Conservation (phyloP, 1,284 basidiomycete species). For the Laetiporus sulphureus region DNA sequence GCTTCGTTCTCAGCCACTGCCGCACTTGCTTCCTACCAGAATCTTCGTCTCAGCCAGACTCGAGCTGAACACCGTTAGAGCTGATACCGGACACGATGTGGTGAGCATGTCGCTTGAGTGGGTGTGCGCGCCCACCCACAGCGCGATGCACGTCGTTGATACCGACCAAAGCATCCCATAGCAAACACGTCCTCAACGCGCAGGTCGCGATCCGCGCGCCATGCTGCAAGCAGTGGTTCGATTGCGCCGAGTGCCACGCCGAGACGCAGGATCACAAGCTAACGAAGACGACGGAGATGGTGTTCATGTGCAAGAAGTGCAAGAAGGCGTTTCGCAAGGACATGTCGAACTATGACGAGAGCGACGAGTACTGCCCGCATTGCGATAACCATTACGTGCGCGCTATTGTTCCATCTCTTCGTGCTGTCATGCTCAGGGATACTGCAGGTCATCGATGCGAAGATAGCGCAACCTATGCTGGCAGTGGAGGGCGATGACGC, state of each 20-base stretch:
- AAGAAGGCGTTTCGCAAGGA: constrained; percentile 96
- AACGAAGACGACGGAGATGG: constrained; percentile 82
- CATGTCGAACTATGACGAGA: constrained; percentile 86
- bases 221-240: constrained; percentile 94
- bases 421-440: not conserved
- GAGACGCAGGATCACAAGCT: constrained; percentile 76
- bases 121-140: no score
- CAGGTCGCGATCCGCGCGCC: constrained; percentile 92
- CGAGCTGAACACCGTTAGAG: no score
- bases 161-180: constrained; percentile 30
- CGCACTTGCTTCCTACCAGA: no score
- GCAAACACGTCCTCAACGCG: constrained; percentile 91
- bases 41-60: no score
- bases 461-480: constrained; percentile 81
- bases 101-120: no score
- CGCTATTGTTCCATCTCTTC: constrained; percentile 10
- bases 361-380: constrained; percentile 96
- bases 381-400: constrained; percentile 97
- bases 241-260: constrained; percentile 92
- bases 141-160: no score
- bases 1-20: no score
- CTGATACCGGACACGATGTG: no score
- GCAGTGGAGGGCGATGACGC: constrained; percentile 90
- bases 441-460: constrained; percentile 84
- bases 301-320: constrained; percentile 96